Base-by-base conservation (phyloP, 2,329 filamentous ascomycete species). In the Dothistroma septosporum region DNA sequence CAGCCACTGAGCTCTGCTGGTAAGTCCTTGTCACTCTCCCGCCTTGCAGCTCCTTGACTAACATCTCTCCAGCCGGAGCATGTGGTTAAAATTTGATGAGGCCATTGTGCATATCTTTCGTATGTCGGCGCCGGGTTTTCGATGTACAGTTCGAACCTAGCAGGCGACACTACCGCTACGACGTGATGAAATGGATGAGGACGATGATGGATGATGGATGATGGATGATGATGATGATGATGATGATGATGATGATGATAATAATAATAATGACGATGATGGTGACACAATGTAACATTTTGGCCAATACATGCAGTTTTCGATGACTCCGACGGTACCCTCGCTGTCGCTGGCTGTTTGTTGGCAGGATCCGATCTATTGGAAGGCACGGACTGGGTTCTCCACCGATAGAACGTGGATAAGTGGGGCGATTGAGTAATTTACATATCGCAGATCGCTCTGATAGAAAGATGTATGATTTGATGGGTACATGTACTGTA, bases 1-100 rank as follows among this genome's bases (percentile, higher is more conserved):
- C 67, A 69, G 55, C 66, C 66, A 11, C 64, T 49, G 35, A 48
- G 55, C 47, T 57, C 64, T 14, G 63, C 66, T 28, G 62, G 68
- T 70, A 65, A 64, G 67, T 66, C 41, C 2, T 37, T 14, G 14
- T 24, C 10, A 24, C 6, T 24, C 37, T 7, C 24, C 58, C 28
- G 46, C 50, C 35, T 58, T 46, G 14, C 50, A 47, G 21, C 14
- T 44, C 58, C 21, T 31, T 57, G 52, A 55, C 62, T 49, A 37
- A 41, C 53, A 52, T 48, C 33, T n/a, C 31, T 46, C 14, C 46
- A 62, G 61, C 59, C 16, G 54, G 56, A 33, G 57, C 56, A 11
- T 64, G 59, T 44, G 59, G 59, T 49, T 58, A 53, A 53, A 57
- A n/a, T 10, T 31, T 22, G 41, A 37, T 9, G 11, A 33, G 11